Percentiles rank a stretch among this genome's conserved stretches.
Conservation (phyloP, 257 asterid genomes). For the Scutellaria galericulata region DNA sequence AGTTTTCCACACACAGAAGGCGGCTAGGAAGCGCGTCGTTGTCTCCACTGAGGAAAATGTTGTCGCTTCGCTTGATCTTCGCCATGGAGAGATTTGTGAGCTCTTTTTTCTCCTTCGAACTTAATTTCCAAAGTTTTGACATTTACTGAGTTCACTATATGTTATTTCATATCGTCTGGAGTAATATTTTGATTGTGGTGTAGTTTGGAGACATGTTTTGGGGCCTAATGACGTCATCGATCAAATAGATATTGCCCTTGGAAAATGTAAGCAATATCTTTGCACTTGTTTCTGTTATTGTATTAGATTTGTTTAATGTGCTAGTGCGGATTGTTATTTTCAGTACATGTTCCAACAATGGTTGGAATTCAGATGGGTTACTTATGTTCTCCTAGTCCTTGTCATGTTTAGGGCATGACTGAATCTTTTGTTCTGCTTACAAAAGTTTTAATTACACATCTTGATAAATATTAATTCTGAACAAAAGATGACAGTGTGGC, state of each 20-base stretch:
- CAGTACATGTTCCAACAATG: background rate
- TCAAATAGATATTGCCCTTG: conserved; percentile 78
- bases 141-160: background rate
- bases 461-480: conserved; percentile 22
- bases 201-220: conserved; percentile 98
- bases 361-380: conserved; percentile 15
- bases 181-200: conserved; percentile 38
- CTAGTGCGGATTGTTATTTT: conserved; percentile 25
- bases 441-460: background rate
- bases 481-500: background rate
- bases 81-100: conserved; percentile 95
- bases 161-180: conserved; percentile 8
- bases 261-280: conserved; percentile 65
- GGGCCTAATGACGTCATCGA: conserved; percentile 79
- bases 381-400: background rate
- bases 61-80: conserved; percentile 96
- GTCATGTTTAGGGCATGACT: conserved; percentile 19
- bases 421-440: conserved; percentile 23
- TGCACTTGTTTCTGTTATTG: background rate
- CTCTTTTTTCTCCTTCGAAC: background rate
- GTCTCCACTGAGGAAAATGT: conserved; percentile 96
- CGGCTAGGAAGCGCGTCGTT: conserved; percentile 88
- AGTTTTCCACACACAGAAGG: conserved; percentile 92
- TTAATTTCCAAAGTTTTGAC: background rate
- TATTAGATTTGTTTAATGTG: conserved; percentile 10